Conservation (phyloP, 1,284 basidiomycete genomes). For the Neolentinus lepideus region DNA sequence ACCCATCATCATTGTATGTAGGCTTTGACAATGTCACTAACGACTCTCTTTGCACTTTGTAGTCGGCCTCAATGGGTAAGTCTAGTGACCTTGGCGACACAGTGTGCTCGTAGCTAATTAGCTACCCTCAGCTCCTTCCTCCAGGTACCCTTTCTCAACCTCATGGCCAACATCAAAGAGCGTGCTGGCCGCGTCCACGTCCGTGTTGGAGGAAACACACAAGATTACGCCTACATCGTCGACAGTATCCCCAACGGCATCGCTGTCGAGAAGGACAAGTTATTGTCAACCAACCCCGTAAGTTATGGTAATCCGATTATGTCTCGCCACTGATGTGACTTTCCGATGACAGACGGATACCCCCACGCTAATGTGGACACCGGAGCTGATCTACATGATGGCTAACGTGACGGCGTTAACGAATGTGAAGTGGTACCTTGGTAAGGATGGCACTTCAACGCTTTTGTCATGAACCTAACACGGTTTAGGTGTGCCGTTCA, state of each 20-base stretch:
- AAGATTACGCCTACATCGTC: conserved; percentile 52
- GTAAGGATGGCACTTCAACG: conserved; percentile 15
- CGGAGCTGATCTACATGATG: conserved; percentile 51
- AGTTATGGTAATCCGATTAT: conserved; percentile 12
- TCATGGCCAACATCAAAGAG: conserved; percentile 59
- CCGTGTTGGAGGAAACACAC: conserved; percentile 74
- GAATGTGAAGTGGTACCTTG: conserved; percentile 55
- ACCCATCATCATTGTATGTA: neutral
- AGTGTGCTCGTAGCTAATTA: neutral
- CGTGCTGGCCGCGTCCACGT: conserved; percentile 52
- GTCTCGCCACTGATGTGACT: neutral
- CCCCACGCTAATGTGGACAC: conserved; percentile 49
- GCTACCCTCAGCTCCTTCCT: conserved; percentile 34
- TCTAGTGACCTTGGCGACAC: neutral
- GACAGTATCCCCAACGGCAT: conserved; percentile 34
- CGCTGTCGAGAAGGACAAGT: conserved; percentile 42
- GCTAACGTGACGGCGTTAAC: conserved; percentile 47
- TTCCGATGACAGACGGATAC: conserved; percentile 33
- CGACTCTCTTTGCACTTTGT: neutral
- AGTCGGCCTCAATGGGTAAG: conserved; percentile 5
- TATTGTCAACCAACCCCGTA: conserved; percentile 35
- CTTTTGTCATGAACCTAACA: neutral
- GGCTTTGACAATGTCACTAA: neutral
- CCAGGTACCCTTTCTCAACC: conserved; percentile 66
- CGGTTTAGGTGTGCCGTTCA: conserved; percentile 36